Base-by-base conservation (phyloP, 2,329 filamentous ascomycete species). In the Colletotrichum sp. region DNA sequence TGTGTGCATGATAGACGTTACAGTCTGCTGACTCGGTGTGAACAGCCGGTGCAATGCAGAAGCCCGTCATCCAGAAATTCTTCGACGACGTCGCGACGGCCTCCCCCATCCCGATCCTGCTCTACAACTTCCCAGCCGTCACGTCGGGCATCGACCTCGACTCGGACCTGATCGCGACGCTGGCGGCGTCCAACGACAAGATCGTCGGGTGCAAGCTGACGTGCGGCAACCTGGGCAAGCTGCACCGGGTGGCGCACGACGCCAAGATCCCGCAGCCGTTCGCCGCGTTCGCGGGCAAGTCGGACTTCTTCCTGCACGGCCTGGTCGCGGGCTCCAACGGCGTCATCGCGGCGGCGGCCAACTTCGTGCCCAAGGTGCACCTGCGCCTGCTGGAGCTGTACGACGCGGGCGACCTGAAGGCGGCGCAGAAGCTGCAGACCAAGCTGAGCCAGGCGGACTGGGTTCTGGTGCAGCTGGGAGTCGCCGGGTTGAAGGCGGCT, bases 71-170 rank as follows among this genome's bases (percentile, higher is more conserved):
- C 51, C 83, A 89, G 34, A 85, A 88, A 51, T 93, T 93, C 84
- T 93, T 88, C 78, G 83, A 82, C 58, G 87, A 92, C 33, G 84
- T 93, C 5, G 89, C 90, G 0, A 81, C 81, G 21, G 81, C 84
- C 59, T 85, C 84, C 4, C 82, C 86, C 3, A 81, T 93, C 4
- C 91, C 91, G 0, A 84, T 93, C 47, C 86, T 93, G 51, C 82
- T 93, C 13, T 93, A 93, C 82, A 93, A 93, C 81, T 94, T 93
- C 82, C 92, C 92, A 0, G 91, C 85, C 15, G 91, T 94, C 21
- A 92, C 90, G 77, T 92, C 92, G 75, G 92, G 92, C 24, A 85
- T 94, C 5, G 92, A 94, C 79, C 84, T 94, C 34, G 92, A 93
- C 80, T 92, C 91, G 3, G 91, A 90, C 64, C 87, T 87, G 1